phyloP scores from a whole-genome alignment of 2,329 filamentous ascomycete genomes.

The Botrytis medusae region DNA sequence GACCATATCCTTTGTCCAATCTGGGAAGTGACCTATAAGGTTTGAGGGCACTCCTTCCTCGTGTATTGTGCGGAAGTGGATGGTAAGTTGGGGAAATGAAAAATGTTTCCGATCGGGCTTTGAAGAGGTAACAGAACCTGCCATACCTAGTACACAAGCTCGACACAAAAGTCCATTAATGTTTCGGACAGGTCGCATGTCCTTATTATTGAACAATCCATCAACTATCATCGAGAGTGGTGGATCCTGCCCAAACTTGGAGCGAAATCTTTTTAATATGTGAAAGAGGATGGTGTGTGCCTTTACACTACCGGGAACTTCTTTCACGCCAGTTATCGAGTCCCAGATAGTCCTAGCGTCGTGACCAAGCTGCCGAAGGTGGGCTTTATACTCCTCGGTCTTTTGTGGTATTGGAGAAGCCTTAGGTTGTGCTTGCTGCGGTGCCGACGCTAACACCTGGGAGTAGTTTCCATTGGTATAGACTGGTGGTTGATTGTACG shows the following conservation, averaged over 20 bases:
- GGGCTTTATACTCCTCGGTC: constrained; percentile 47
- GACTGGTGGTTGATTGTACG: constrained; percentile 30
- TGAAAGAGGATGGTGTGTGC: constrained; percentile 65
- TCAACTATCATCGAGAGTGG: constrained; percentile 60
- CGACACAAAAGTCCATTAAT: constrained; percentile 57
- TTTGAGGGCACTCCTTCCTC: constrained; percentile 36
- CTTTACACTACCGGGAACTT: constrained; percentile 61
- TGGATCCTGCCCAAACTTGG: constrained; percentile 57
- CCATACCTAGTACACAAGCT: constrained; percentile 47
- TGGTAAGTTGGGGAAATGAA: constrained; percentile 60
- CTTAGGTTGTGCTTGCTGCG: constrained; percentile 26
- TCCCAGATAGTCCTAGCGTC: constrained; percentile 64
- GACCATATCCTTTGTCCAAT: constrained; percentile 64
- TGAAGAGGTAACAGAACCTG: constrained; percentile 29
- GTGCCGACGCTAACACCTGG: background rate
- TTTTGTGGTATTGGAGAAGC: constrained; percentile 33
- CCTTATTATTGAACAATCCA: constrained; percentile 54
- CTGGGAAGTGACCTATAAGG: constrained; percentile 39
- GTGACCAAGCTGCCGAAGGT: constrained; percentile 54
- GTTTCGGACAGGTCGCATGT: constrained; percentile 56
- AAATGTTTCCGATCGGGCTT: constrained; percentile 45
- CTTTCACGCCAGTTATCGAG: constrained; percentile 56
- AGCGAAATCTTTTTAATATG: constrained; percentile 56
- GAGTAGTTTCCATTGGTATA: constrained; percentile 29
- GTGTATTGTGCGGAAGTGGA: constrained; percentile 52